Conservation (phyloP, 2,329 filamentous ascomycete species). For the Pseudocercospora pini-densiflorae region DNA sequence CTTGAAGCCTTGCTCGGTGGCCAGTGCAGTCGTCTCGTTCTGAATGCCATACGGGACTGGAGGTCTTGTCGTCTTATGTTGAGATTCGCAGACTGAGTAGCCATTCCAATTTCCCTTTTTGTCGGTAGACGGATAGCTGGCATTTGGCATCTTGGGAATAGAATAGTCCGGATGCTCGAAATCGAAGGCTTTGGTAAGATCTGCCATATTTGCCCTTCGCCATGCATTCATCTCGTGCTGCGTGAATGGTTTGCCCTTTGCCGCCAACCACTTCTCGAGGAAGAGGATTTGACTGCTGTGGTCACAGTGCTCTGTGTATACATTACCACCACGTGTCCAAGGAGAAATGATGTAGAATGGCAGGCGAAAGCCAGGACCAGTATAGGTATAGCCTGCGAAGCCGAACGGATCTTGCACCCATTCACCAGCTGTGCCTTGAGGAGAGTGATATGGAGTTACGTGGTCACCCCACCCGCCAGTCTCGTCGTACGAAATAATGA, state of each 20-base stretch:
- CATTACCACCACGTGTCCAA: slow-evolving; percentile 58
- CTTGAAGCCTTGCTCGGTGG: slow-evolving; percentile 61
- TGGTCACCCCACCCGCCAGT: slow-evolving; percentile 61
- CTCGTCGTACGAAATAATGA: slow-evolving; percentile 59
- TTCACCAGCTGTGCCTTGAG: slow-evolving; percentile 58
- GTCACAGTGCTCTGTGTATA: slow-evolving; percentile 60
- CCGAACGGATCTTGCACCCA: slow-evolving; percentile 55
- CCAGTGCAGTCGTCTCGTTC: slow-evolving; percentile 45
- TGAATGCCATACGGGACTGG: slow-evolving; percentile 54
- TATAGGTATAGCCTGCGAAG: slow-evolving; percentile 49
- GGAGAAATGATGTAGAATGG: slow-evolving; percentile 62
- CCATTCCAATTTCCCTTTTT: slow-evolving; percentile 52
- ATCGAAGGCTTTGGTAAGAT: slow-evolving; percentile 55
- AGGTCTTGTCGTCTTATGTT: slow-evolving; percentile 44
- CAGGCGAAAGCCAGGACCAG: slow-evolving; percentile 55
- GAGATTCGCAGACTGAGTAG: slow-evolving; percentile 49
- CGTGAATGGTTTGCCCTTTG: slow-evolving; percentile 50
- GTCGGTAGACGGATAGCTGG: slow-evolving; percentile 50
- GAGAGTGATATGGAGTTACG: slow-evolving; percentile 57
- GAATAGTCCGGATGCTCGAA: slow-evolving; percentile 54
- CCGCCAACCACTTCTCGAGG: slow-evolving; percentile 56
- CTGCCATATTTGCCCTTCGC: slow-evolving; percentile 54
- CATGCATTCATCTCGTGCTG: slow-evolving; percentile 52
- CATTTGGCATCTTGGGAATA: slow-evolving; percentile 53
- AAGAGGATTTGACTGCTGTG: slow-evolving; percentile 62